These are phyloP conservation scores for Stentor roeselii DNA, from an alignment of 73 alveolate species.

Conservation along the genomic window DNA sequence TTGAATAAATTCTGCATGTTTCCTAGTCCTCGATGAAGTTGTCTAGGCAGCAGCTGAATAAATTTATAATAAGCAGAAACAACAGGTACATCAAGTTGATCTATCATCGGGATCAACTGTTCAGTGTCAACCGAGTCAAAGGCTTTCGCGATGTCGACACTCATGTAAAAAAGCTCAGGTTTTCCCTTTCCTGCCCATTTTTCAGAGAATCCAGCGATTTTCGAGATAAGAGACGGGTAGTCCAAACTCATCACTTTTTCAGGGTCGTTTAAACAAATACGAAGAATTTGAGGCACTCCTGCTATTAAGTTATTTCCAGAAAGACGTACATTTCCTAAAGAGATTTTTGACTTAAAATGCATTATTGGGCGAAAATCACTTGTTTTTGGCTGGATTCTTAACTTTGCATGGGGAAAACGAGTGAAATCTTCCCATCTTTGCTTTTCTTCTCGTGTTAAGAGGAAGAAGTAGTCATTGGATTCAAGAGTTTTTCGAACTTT, in stretches of 20 bases:
- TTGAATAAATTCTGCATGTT: background rate
- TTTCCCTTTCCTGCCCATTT: background rate
- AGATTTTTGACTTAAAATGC: constrained; percentile 4
- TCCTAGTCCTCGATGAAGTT: background rate
- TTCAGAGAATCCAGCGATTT: background rate
- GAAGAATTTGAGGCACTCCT: background rate
- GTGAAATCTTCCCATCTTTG: background rate
- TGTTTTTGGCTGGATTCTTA: constrained; percentile 7
- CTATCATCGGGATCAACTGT: background rate
- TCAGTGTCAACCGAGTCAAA: constrained; percentile 5
- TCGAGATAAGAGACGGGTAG: background rate
- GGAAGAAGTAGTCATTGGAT: background rate
- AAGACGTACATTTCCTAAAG: background rate
- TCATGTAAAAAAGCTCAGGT: constrained; percentile 19
- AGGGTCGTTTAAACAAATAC: background rate
- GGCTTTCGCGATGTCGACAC: constrained; percentile 25
- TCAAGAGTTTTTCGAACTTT: background rate
- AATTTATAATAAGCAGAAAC: constrained; percentile 11
- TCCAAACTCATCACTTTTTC: background rate
- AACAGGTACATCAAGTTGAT: background rate
- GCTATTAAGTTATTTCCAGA: constrained; percentile 16
- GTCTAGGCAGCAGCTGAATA: background rate
- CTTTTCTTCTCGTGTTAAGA: background rate
- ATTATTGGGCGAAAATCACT: constrained; percentile 13
- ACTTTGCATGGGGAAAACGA: constrained; percentile 18